Conservation (phyloP, 2,329 filamentous ascomycete genomes). For the Fusarium subglutinans region DNA sequence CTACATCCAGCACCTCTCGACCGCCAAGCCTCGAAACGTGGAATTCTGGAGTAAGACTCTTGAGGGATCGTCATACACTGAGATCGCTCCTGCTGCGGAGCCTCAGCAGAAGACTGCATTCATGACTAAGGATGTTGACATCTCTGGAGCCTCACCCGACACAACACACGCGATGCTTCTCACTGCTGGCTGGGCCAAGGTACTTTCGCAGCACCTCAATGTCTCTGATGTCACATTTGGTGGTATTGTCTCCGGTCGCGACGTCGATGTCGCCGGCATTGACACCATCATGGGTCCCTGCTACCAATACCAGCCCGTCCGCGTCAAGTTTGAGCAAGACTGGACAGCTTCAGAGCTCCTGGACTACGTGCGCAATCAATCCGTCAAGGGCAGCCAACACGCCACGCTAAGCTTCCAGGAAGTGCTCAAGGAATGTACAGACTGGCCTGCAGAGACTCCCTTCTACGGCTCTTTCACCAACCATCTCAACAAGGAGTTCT, state of each 20-base stretch:
- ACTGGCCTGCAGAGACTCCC: conserved; percentile 21
- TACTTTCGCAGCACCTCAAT: conserved; percentile 33
- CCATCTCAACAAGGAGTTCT: conserved; percentile 43
- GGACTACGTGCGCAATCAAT: conserved; percentile 35
- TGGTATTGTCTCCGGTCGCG: conserved; percentile 42
- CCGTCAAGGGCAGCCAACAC: conserved; percentile 36
- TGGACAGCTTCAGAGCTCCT: conserved; percentile 39
- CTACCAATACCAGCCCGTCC: conserved; percentile 44
- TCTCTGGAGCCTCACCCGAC: conserved; percentile 35
- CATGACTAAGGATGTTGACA: conserved; percentile 40
- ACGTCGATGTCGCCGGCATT: conserved; percentile 31
- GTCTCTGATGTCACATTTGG: conserved; percentile 41
- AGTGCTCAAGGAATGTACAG: conserved; percentile 31
- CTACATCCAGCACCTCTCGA: conserved; percentile 24
- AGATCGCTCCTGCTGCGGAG: conserved; percentile 29
- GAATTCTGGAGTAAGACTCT: conserved; percentile 35
- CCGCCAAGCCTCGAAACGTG: conserved; percentile 12
- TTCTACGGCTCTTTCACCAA: conserved; percentile 44
- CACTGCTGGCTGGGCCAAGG: conserved; percentile 42
- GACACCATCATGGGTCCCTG: conserved; percentile 43
- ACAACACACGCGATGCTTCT: conserved; percentile 42
- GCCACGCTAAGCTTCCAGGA: conserved; percentile 39
- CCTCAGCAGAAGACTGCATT: conserved; percentile 33
- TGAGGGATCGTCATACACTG: conserved; percentile 28
- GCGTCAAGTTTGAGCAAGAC: conserved; percentile 36